A percentile compares a stretch with the other conserved stretches of the same genome.
Evolutionary conservation across 2,329 filamentous ascomycete genomes (phyloP).

Genomic region (Waltergamsia citrina): DNA sequence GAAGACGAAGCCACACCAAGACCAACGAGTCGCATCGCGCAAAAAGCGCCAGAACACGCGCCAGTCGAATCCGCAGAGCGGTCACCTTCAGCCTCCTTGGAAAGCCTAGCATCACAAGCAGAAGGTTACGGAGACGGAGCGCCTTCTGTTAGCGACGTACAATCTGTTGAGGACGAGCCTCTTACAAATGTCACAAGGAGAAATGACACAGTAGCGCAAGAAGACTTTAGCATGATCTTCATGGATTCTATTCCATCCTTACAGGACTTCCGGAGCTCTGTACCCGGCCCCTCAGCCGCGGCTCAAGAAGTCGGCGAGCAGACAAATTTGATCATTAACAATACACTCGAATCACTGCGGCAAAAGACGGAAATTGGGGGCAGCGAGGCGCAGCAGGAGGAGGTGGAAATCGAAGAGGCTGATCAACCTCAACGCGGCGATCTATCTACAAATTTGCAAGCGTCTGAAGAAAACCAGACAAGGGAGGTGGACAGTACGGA

Average conservation of each 20-base stretch:
- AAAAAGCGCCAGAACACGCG: constrained; percentile 5
- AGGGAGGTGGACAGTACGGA: no score
- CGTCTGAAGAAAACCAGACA: no score
- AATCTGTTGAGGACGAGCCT: constrained; percentile 1
- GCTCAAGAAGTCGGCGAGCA: constrained; percentile 42
- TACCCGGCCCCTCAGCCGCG: constrained; percentile 12
- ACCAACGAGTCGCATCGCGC: constrained; percentile 9
- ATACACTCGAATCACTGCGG: constrained; percentile 38
- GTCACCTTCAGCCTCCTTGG: constrained; percentile 1
- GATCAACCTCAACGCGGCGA: no score
- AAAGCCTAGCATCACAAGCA: constrained; percentile 2
- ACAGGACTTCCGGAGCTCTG: constrained; percentile 23
- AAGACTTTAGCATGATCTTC: constrained; percentile 52
- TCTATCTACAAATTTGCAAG: no score
- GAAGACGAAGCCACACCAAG: constrained; percentile 27
- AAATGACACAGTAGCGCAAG: constrained; percentile 36
- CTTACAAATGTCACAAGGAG: neutral
- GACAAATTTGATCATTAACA: constrained; percentile 47
- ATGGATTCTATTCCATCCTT: constrained; percentile 43
- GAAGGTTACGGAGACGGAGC: constrained; percentile 1
- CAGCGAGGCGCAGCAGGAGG: neutral
- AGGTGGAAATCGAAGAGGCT: neutral
- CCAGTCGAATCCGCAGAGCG: neutral
- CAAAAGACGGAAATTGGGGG: constrained; percentile 1
- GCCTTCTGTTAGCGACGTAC: neutral